Evolutionary conservation across 495 filamentous ascomycete species (phyloP).

Genomic region (Saxophila tyrrhenica): DNA sequence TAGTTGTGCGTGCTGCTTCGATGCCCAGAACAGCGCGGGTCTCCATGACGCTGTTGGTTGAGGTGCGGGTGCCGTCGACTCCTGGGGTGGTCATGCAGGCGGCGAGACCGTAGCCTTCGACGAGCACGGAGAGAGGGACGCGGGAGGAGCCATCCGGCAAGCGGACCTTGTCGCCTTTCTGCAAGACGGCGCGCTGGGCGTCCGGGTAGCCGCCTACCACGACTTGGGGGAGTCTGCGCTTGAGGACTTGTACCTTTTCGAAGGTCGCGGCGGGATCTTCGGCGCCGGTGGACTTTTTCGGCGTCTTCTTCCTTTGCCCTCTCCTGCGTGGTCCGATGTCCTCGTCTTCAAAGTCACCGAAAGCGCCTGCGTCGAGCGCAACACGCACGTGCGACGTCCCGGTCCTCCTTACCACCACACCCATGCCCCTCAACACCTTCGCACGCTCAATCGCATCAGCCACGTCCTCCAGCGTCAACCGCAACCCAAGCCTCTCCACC

Average conservation of each 20-base stretch:
- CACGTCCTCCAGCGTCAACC: slow-evolving; percentile 59
- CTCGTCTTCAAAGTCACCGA: background rate
- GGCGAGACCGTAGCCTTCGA: slow-evolving; percentile 86
- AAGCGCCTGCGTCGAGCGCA: background rate
- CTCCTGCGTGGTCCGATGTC: background rate
- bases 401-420: slow-evolving; percentile 37
- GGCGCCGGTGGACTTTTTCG: slow-evolving; percentile 5
- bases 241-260: slow-evolving; percentile 70
- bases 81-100: slow-evolving; percentile 87
- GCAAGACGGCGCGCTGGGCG: slow-evolving; percentile 78
- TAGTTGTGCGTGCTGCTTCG: slow-evolving; percentile 79
- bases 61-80: slow-evolving; percentile 59
- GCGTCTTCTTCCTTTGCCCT: slow-evolving; percentile 25
- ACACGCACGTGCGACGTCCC: slow-evolving; percentile 41
- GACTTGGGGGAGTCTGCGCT: slow-evolving; percentile 66
- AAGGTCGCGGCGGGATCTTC: slow-evolving; percentile 51
- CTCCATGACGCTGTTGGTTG: slow-evolving; percentile 85
- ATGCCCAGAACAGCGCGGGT: slow-evolving; percentile 88
- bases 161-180: slow-evolving; percentile 46
- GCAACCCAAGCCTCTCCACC: slow-evolving; percentile 66
- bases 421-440: slow-evolving; percentile 63
- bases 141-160: slow-evolving; percentile 41
- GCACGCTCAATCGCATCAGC: slow-evolving; percentile 56
- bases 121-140: slow-evolving; percentile 46
- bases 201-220: slow-evolving; percentile 79